Conservation (phyloP, 1,284 basidiomycete genomes). For the Waitea zeae region DNA sequence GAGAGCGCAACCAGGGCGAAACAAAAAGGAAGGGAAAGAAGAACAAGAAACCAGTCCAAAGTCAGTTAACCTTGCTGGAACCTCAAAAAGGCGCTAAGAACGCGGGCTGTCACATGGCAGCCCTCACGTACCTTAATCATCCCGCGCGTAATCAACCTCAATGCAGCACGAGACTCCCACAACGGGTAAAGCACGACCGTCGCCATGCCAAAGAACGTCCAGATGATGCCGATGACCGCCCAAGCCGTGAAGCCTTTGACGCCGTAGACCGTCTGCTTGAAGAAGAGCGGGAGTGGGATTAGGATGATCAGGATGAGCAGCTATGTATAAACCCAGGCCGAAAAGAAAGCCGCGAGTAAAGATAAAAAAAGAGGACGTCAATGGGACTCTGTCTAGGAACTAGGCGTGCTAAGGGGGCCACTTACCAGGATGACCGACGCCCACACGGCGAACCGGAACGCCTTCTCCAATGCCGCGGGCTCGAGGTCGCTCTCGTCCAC, state of each 20-base stretch:
- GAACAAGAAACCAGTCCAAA: no score
- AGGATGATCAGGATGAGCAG: slow-evolving; percentile 47
- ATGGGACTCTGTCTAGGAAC: background rate
- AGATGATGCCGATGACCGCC: slow-evolving; percentile 67
- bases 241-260: slow-evolving; percentile 55
- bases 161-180: slow-evolving; percentile 61
- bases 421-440: slow-evolving; percentile 50
- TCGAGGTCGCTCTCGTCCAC: slow-evolving; percentile 41
- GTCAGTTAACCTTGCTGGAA: no score
- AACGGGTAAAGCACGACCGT: slow-evolving; percentile 74
- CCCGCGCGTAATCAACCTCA: slow-evolving; percentile 40
- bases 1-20: no score
- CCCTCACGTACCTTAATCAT: slow-evolving; percentile 39
- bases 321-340: slow-evolving; percentile 16
- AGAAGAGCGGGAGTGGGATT: slow-evolving; percentile 75
- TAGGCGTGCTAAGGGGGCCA: slow-evolving; percentile 6
- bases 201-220: slow-evolving; percentile 64
- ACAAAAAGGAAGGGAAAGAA: no score
- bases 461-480: slow-evolving; percentile 40
- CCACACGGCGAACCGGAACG: slow-evolving; percentile 64
- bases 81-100: no score
- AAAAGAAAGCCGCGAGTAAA: background rate
- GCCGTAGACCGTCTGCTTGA: slow-evolving; percentile 56
- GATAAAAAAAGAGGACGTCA: background rate
- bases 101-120: no score